Conservation (phyloP, 225 moss, liverwort and hornwort species). For the Ulota crispa region DNA sequence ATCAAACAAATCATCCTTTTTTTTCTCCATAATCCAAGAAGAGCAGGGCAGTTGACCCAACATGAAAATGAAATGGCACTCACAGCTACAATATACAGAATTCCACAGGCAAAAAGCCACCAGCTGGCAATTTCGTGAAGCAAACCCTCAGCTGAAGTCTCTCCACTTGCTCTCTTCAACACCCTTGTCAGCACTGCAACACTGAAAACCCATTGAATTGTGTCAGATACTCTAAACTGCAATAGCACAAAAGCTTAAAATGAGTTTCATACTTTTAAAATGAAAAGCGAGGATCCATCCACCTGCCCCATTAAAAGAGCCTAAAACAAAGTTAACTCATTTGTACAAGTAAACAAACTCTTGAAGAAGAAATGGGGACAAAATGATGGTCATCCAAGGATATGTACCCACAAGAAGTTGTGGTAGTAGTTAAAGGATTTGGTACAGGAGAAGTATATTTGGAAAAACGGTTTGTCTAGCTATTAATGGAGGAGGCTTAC, state of each 20-base stretch:
- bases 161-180: constrained; percentile 66
- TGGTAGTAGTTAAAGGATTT: neutral
- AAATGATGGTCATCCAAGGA: neutral
- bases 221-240: constrained; percentile 8
- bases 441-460: neutral
- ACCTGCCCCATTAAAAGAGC: neutral
- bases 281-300: neutral
- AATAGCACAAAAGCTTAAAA: neutral
- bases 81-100: constrained; percentile 72
- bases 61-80: constrained; percentile 20
- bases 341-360: neutral
- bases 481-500: neutral
- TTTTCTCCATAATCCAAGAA: neutral
- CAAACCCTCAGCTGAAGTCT: constrained; percentile 56
- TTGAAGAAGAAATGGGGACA: neutral
- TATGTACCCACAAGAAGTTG: neutral
- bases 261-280: no score
- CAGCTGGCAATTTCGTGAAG: constrained; percentile 78
- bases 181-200: constrained; percentile 89
- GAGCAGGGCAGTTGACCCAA: neutral
- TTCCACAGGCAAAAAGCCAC: constrained; percentile 73
- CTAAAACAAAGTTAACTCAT: neutral
- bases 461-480: neutral
- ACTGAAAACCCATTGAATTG: constrained; percentile 43
- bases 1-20: neutral